Conservation (phyloP, 345 rosid species). For the Eutrema yunnanense region DNA sequence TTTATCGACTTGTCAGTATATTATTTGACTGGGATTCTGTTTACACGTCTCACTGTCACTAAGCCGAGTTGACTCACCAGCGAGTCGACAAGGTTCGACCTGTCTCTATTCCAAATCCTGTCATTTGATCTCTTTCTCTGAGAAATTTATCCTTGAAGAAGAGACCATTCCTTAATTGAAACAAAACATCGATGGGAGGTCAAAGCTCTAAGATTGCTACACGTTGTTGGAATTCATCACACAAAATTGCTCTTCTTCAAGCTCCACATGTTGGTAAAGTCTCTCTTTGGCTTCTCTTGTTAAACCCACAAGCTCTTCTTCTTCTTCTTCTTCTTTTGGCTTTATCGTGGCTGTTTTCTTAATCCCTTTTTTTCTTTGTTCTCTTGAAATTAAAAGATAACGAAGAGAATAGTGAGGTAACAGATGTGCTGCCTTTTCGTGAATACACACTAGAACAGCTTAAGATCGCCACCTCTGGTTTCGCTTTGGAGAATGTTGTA, state of each 20-base stretch:
- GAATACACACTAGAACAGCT: slow-evolving; percentile 67
- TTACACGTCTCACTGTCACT: not conserved
- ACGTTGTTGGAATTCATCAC: slow-evolving; percentile 48
- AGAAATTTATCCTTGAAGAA: not conserved
- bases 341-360: not conserved
- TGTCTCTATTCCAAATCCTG: not conserved
- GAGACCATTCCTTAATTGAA: not conserved
- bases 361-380: not conserved
- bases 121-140: not conserved
- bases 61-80: slow-evolving; percentile 1
- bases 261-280: slow-evolving; percentile 50
- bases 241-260: slow-evolving; percentile 47
- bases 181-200: slow-evolving; percentile 42
- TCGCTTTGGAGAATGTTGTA: slow-evolving; percentile 68
- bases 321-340: too few species aligned
- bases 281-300: not conserved
- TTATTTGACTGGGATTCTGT: not conserved
- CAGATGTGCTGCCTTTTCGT: slow-evolving; percentile 35
- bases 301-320: not conserved
- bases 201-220: slow-evolving; percentile 40
- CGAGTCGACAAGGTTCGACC: not conserved
- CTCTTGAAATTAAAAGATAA: slow-evolving; percentile 32
- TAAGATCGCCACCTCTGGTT: slow-evolving; percentile 70
- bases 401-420: slow-evolving; percentile 33
- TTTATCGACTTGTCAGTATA: not conserved